These are phyloP conservation scores for Tribonema minus DNA, from an alignment of 108 stramenopile genomes.

Conservation along the genomic window DNA sequence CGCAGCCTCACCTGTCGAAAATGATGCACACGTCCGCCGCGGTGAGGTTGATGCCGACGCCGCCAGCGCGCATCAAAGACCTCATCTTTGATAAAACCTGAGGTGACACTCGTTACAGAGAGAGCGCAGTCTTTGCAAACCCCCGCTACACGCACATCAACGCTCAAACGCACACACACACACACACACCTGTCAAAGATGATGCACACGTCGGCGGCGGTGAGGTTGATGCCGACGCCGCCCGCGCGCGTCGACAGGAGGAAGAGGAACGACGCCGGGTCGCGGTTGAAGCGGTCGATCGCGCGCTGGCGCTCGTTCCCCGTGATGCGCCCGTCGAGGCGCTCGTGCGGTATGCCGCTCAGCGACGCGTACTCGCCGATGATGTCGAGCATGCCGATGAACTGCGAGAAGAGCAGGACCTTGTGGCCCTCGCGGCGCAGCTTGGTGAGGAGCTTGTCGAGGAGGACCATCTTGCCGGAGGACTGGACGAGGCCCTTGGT, in stretches of 20 bases:
- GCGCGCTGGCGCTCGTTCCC: constrained; percentile 95
- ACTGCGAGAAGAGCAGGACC: constrained; percentile 92
- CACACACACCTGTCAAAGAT: constrained; percentile 25
- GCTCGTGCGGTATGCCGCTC: constrained; percentile 76
- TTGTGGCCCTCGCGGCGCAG: constrained; percentile 92
- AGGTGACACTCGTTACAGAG: too few species aligned
- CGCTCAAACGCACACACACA: too few species aligned
- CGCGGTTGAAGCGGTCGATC: constrained; percentile 91
- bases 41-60: constrained; percentile 98
- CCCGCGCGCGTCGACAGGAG: constrained; percentile 82
- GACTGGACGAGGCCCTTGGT: constrained; percentile 75
- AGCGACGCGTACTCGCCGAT: constrained; percentile 85
- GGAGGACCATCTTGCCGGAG: constrained; percentile 96
- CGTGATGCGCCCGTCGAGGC: constrained; percentile 79
- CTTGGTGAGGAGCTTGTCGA: constrained; percentile 97
- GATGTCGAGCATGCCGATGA: constrained; percentile 95
- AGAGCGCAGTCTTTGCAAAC: too few species aligned
- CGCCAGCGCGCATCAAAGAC: constrained; percentile 85
- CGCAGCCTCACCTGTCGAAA: constrained; percentile 17
- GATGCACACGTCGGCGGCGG: constrained; percentile 77
- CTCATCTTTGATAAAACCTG: too few species aligned
- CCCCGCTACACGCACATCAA: too few species aligned
- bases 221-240: constrained; percentile 98
- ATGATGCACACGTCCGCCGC: constrained; percentile 74
- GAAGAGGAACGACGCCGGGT: constrained; percentile 81